These are phyloP conservation scores for Citrus maxima DNA, from an alignment of 345 rosid species.

Conservation along the genomic window DNA sequence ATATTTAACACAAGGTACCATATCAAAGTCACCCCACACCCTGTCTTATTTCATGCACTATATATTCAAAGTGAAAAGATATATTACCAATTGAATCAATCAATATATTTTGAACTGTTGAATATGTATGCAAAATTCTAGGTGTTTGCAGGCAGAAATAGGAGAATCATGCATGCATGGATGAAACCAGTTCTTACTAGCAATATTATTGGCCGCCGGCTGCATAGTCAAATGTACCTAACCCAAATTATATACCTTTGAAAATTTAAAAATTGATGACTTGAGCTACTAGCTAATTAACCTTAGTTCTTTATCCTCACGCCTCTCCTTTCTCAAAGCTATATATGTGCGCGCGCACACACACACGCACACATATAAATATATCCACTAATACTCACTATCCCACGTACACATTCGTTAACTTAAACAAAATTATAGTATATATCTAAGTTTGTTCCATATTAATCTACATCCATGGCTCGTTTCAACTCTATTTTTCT, in stretches of 20 bases:
- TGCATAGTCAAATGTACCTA: slow-evolving; percentile 6
- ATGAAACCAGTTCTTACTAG: too few species aligned
- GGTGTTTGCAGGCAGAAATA: too few species aligned
- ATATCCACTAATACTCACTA: too few species aligned
- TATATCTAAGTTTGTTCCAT: neutral
- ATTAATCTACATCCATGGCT: slow-evolving; percentile 4
- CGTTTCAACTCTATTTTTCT: neutral
- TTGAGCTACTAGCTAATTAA: neutral
- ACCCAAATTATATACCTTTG: neutral
- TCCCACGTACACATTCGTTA: neutral
- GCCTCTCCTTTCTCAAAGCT: neutral
- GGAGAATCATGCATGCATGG: too few species aligned
- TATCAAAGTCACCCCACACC: too few species aligned
- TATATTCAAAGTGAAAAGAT: too few species aligned
- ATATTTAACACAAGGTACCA: too few species aligned
- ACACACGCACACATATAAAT: too few species aligned
- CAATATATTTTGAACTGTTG: too few species aligned
- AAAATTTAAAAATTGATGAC: slow-evolving; percentile 6
- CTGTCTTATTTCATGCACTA: too few species aligned
- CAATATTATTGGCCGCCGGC: neutral
- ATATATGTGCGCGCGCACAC: neutral
- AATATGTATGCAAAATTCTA: too few species aligned
- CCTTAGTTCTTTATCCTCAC: neutral
- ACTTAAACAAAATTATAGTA: neutral
- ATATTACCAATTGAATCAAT: too few species aligned